Evolutionary conservation across 2,329 filamentous ascomycete genomes (phyloP), one percentile per base, ranked within the genome.

Genomic region (Aspergillus candidus): DNA sequence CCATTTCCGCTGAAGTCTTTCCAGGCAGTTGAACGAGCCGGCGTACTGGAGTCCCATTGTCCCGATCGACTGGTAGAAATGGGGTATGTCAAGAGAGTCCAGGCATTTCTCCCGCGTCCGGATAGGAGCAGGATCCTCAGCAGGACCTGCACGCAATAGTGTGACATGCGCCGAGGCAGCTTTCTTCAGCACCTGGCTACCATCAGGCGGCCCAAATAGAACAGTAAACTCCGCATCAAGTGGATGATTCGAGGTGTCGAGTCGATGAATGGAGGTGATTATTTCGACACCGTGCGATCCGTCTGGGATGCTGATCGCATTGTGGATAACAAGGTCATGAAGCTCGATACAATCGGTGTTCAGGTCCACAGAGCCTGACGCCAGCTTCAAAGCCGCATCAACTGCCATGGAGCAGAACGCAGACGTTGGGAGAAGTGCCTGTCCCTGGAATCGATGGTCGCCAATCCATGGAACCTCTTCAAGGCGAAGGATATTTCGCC

Each of bases 391-490:
- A 35, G 7, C 14, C 5, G 34, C 34, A 35, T 35, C 34, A 4
- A 35, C 34, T 15, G 34, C 34, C 34, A 35, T 35, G 2, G 11
- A 35, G 5, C 11, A 35, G 14, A 35, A 35, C 10, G 34, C 34
- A n/a, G 34, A 35, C 4, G 34, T 35, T 12, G 34, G 34, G 14
- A 35, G 13, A 35, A 35, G 34, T 12, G 13, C 34, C 34, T 35
- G 34, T n/a, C 34, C 34, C 17, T 35, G 34, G 10, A 35, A 35
- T 14, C 34, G 11, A 15, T 35, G 34, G 34, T 35, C 34, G 5
- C 34, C 34, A 35, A 35, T 35, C 34, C 34, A 35, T 14, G 34
- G 14, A n/a, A 35, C 34, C n/a, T 35, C 34, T 35, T 35, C 34
- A 35, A 35, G 6, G 3, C 34, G 34, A 15, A 35, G 34, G n/a